Percentiles rank a stretch among this genome's conserved stretches.
Conservation (phyloP, 176 grass and related monocot genomes). For the Aegilops umbellulata region DNA sequence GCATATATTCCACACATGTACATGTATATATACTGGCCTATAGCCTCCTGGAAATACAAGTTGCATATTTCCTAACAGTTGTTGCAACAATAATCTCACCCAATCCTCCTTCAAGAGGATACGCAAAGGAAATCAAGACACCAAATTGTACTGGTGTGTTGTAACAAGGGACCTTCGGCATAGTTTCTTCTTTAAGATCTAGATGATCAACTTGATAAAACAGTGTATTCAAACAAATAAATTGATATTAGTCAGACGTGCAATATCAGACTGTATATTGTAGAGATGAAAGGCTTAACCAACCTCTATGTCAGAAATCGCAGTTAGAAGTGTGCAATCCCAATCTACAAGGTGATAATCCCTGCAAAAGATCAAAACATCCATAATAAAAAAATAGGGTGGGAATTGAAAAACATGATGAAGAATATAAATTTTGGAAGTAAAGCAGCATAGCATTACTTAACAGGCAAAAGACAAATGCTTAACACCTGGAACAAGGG, state of each 20-base stretch:
- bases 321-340: conserved; percentile 87
- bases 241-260: neutral
- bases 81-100: conserved; percentile 89
- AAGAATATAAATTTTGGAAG: too few species aligned
- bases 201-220: conserved; percentile 75
- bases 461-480: too few species aligned
- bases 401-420: neutral
- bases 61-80: too few species aligned
- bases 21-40: too few species aligned
- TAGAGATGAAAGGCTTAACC: conserved; percentile 13
- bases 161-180: conserved; percentile 73
- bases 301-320: conserved; percentile 92
- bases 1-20: too few species aligned
- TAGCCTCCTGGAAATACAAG: too few species aligned
- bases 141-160: conserved; percentile 63
- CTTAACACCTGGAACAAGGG: conserved; percentile 9
- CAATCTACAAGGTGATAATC: conserved; percentile 86
- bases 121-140: conserved; percentile 85
- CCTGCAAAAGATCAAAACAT: conserved; percentile 38
- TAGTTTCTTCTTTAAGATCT: conserved; percentile 76
- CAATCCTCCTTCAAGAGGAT: conserved; percentile 73
- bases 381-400: neutral
- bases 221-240: neutral
- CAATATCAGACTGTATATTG: neutral
- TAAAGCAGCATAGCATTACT: too few species aligned